Evolutionary conservation across 805 yeast genomes (phyloP).

Genomic region (Teunomyces barrocoloradensis): DNA sequence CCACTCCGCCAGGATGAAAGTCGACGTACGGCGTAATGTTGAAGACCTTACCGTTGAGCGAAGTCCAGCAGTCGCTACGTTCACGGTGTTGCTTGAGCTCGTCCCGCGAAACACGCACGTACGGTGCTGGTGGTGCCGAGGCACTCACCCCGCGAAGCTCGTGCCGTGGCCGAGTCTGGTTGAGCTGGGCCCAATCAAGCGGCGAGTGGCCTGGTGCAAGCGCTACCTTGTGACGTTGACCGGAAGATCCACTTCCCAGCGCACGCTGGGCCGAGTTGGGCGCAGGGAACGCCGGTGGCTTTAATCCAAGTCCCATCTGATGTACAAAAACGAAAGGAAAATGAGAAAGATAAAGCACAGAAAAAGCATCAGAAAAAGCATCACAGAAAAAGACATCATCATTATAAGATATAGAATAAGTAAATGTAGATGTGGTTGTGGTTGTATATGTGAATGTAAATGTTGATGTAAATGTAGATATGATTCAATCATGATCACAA

Average conservation of each 20-base stretch:
- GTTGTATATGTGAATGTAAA: too few relatives aligned
- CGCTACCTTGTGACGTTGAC: slow-evolving; percentile 48
- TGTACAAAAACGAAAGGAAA: not conserved
- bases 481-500: too few relatives aligned
- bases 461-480: too few relatives aligned
- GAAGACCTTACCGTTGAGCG: slow-evolving; percentile 75
- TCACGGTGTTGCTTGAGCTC: slow-evolving; percentile 60
- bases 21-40: slow-evolving; percentile 79
- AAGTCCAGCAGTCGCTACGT: slow-evolving; percentile 81
- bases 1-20: slow-evolving; percentile 92
- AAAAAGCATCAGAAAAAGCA: not conserved
- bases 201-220: slow-evolving; percentile 82
- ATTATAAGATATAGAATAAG: too few relatives aligned
- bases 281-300: slow-evolving; percentile 23
- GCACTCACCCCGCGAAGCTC: slow-evolving; percentile 54
- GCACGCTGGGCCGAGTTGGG: slow-evolving; percentile 39
- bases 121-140: slow-evolving; percentile 50
- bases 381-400: not conserved
- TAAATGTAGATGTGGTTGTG: too few relatives aligned
- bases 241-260: slow-evolving; percentile 13
- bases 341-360: not conserved
- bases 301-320: not conserved
- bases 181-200: slow-evolving; percentile 76
- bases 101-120: slow-evolving; percentile 49
- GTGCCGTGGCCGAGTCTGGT: slow-evolving; percentile 39